Evolutionary conservation across 2,329 filamentous ascomycete genomes (phyloP).

Genomic region (Ophiocordyceps camponoti-floridani): DNA sequence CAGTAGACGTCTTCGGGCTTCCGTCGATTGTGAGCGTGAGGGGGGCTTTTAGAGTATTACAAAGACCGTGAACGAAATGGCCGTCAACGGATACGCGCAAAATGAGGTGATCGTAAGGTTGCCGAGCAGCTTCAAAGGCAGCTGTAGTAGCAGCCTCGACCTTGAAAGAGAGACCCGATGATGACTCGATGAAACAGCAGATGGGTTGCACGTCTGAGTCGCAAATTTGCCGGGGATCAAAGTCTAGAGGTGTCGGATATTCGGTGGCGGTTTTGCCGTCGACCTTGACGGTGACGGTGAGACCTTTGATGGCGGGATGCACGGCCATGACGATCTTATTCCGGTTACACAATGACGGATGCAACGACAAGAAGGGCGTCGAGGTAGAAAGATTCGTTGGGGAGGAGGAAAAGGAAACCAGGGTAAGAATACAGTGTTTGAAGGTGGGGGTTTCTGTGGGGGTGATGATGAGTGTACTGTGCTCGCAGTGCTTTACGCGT

Average conservation of each 20-base stretch:
- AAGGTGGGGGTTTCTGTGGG: no score
- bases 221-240: neutral
- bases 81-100: neutral
- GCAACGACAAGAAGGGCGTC: no score
- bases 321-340: slow-evolving; percentile 6
- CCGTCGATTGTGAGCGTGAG: neutral
- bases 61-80: rapidly evolving
- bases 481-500: no score
- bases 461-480: no score
- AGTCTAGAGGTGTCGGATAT: slow-evolving; percentile 3
- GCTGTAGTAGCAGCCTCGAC: slow-evolving; percentile 2
- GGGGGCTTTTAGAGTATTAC: no score
- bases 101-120: rapidly evolving
- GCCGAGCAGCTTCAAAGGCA: neutral
- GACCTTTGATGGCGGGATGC: slow-evolving; percentile 3
- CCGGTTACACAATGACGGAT: no score
- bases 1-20: neutral
- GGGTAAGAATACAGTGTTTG: no score
- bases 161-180: slow-evolving; percentile 4
- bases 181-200: slow-evolving; percentile 9
- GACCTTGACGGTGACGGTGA: slow-evolving; percentile 6
- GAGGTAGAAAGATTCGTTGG: no score
- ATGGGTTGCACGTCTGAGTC: neutral
- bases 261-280: slow-evolving; percentile 7
- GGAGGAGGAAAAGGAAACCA: no score